These are phyloP conservation scores for Arthrobotrys musiformis DNA, from an alignment of 2,329 filamentous ascomycete species.

Conservation along the genomic window DNA sequence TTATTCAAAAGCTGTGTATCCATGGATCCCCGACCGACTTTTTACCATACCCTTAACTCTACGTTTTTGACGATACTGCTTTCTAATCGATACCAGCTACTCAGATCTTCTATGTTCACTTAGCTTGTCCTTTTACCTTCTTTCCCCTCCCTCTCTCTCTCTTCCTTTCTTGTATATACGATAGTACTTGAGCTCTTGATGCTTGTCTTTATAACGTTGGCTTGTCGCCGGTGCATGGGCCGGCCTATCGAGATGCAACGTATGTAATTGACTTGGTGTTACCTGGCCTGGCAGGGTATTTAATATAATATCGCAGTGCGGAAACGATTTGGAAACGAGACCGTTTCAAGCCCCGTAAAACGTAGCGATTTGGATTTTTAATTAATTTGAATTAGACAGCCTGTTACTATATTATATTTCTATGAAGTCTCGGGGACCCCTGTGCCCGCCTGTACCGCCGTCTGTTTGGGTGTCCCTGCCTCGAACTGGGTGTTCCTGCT, in stretches of 20 bases:
- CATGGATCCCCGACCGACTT: background rate
- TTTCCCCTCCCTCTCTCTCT: conserved; percentile 40
- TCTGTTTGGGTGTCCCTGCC: conserved; percentile 25
- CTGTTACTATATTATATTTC: no score
- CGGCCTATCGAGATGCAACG: no score
- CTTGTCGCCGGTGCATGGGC: background rate
- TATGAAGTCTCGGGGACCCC: no score
- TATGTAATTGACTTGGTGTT: no score
- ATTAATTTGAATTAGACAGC: no score
- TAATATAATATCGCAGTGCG: background rate
- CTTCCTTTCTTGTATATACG: no score
- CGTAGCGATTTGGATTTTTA: background rate
- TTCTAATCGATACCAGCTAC: background rate
- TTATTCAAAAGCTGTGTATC: conserved; percentile 6
- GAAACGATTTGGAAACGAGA: conserved; percentile 15
- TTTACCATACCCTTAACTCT: background rate
- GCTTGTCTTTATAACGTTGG: background rate
- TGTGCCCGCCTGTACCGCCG: no score
- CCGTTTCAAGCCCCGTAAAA: background rate
- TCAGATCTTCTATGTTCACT: background rate
- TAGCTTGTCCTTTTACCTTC: no score
- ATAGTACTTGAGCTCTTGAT: no score
- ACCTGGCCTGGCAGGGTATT: background rate
- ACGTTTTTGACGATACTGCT: conserved; percentile 8
- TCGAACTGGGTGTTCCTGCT: conserved; percentile 23